These are phyloP conservation scores for Pseudofabraea citricarpa DNA, from an alignment of 2,329 filamentous ascomycete genomes.

Conservation along the genomic window DNA sequence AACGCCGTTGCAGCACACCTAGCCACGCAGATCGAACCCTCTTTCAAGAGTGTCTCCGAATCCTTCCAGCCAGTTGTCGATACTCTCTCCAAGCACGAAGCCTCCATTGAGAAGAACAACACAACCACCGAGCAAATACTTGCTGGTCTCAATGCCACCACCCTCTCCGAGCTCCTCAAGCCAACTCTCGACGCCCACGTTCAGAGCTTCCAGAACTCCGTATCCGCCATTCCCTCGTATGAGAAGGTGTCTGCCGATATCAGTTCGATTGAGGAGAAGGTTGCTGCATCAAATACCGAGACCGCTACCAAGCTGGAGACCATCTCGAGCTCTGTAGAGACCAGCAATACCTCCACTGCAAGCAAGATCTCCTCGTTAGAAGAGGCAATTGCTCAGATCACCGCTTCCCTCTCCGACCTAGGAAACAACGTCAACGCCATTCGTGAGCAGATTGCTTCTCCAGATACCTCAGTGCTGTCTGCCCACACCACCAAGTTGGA, in stretches of 20 bases:
- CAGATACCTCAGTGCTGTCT: conserved; percentile 20
- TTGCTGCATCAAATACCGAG: conserved; percentile 17
- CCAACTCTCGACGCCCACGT: conserved; percentile 13
- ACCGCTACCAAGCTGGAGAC: conserved; percentile 19
- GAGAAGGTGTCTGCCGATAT: conserved; percentile 5
- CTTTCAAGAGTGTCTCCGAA: conserved; percentile 1
- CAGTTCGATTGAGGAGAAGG: conserved; percentile 18
- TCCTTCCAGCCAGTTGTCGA: conserved; percentile 2
- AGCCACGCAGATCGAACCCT: conserved; percentile 22
- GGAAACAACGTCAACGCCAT: conserved; percentile 18
- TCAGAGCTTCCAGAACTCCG: not conserved
- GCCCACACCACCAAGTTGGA: no score
- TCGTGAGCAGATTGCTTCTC: conserved; percentile 19
- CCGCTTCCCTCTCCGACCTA: conserved; percentile 18
- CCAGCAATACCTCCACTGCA: conserved; percentile 11
- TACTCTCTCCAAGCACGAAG: conserved; percentile 3
- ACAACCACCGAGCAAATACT: conserved; percentile 2
- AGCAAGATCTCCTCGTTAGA: conserved; percentile 23
- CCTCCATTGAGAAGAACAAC: conserved; percentile 4
- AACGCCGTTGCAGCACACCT: conserved; percentile 23
- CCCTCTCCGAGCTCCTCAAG: conserved; percentile 12
- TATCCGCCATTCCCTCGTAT: conserved; percentile 1
- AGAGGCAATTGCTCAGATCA: conserved; percentile 20
- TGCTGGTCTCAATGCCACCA: not conserved
- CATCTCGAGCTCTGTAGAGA: conserved; percentile 16